phyloP scores from a whole-genome alignment of 2,329 filamentous ascomycete species.

The Colletotrichum zoysiae region DNA sequence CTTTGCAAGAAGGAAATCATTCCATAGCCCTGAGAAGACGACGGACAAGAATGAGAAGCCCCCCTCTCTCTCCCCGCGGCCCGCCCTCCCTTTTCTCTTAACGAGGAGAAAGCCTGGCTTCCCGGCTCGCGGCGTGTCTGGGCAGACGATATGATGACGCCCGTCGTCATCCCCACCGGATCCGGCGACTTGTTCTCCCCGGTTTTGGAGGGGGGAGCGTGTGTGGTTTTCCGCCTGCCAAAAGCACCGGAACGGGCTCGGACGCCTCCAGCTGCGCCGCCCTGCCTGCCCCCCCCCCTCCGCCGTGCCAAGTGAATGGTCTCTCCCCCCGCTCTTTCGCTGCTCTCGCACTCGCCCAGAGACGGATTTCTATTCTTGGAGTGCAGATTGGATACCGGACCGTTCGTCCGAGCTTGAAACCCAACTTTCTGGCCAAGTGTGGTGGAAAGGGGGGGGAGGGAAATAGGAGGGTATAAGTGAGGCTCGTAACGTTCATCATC shows the following conservation, averaged over 20 bases:
- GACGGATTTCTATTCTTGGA: background rate
- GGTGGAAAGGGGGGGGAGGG: background rate
- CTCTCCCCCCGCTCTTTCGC: background rate
- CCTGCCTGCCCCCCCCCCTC: background rate
- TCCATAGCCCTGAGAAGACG: background rate
- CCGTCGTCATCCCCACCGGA: background rate
- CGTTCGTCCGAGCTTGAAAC: background rate
- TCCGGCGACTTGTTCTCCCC: background rate
- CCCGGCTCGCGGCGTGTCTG: background rate
- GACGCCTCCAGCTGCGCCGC: background rate
- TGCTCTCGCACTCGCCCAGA: background rate
- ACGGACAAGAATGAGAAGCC: background rate
- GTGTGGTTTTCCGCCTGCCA: background rate
- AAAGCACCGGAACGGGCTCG: background rate
- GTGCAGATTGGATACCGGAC: too few relatives aligned
- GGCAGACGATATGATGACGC: conserved; percentile 20
- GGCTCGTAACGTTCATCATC: background rate
- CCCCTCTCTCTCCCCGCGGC: too few relatives aligned
- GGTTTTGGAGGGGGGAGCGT: background rate
- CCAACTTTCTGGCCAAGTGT: background rate
- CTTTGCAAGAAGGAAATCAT: background rate
- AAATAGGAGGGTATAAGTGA: background rate
- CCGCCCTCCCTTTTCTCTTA: background rate
- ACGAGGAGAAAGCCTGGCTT: background rate
- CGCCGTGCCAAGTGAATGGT: background rate